Evolutionary conservation across 192 early-diverging fungal genomes (phyloP).

Genomic region (Bifiguratus adelaidae): DNA sequence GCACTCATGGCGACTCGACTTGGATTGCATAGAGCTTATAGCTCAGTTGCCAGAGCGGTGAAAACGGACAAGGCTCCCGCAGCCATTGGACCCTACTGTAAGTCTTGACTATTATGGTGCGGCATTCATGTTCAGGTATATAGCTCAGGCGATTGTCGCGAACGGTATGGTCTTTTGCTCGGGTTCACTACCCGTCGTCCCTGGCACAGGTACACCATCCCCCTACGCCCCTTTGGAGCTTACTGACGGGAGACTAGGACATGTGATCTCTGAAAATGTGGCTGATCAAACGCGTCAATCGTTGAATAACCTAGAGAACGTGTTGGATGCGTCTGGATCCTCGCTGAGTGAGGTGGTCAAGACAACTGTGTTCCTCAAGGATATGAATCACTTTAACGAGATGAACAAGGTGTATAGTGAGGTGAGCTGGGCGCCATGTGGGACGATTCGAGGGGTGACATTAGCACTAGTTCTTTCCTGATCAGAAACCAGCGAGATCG

Average conservation of each 20-base stretch:
- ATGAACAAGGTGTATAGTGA: conserved; percentile 88
- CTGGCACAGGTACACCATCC: conserved; percentile 67
- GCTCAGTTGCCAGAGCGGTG: too few species aligned
- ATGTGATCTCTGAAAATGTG: too few species aligned
- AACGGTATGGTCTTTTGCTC: conserved; percentile 80
- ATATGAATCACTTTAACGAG: conserved; percentile 79
- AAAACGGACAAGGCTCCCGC: conserved; percentile 52
- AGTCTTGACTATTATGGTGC: conserved; percentile 4
- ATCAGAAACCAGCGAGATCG: conserved; percentile 57
- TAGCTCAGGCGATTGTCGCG: conserved; percentile 65
- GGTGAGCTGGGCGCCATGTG: too few species aligned
- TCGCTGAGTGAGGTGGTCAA: conserved; percentile 83
- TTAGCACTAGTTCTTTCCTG: conserved; percentile 38
- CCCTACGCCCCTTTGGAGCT: too few species aligned
- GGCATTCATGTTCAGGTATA: conserved; percentile 1
- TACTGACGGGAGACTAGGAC: too few species aligned
- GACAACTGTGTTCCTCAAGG: conserved; percentile 91
- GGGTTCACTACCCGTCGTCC: conserved; percentile 65
- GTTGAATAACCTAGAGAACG: conserved; percentile 74
- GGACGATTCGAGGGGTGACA: too few species aligned
- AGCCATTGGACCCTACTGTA: conserved; percentile 72
- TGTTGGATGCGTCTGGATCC: conserved; percentile 73
- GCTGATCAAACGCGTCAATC: conserved; percentile 37
- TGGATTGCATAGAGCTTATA: too few species aligned
- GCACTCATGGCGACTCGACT: too few species aligned